These are phyloP conservation scores for Metschnikowia arizonensis DNA, from an alignment of 805 yeast species.

Conservation along the genomic window DNA sequence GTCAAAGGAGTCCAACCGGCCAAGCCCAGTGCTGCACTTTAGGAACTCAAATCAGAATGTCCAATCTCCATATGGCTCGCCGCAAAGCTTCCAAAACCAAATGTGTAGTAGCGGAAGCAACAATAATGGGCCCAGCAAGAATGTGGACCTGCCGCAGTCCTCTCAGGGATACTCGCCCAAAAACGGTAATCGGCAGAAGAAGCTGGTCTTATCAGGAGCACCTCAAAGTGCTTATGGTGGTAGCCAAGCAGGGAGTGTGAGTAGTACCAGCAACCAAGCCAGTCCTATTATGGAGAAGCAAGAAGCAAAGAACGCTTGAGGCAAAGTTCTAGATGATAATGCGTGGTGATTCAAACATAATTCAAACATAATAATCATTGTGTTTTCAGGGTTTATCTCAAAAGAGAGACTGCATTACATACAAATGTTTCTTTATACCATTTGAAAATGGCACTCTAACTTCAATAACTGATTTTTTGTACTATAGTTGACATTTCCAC, in stretches of 20 bases:
- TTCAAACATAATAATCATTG: too few species aligned
- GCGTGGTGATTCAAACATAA: too few species aligned
- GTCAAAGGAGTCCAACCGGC: slow-evolving; percentile 6
- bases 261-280: slow-evolving; percentile 2
- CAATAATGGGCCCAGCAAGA: slow-evolving; percentile 19
- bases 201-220: slow-evolving; percentile 5
- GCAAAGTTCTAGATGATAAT: too few species aligned
- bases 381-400: too few species aligned
- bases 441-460: neutral
- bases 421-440: neutral
- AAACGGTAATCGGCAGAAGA: slow-evolving; percentile 24
- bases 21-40: slow-evolving; percentile 9
- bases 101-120: slow-evolving; percentile 13
- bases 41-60: neutral
- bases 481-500: neutral
- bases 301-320: neutral
- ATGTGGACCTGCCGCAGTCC: slow-evolving; percentile 26
- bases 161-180: slow-evolving; percentile 30
- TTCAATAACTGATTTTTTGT: neutral
- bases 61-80: slow-evolving; percentile 20
- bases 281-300: slow-evolving; percentile 4
- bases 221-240: slow-evolving; percentile 1
- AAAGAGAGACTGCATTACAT: neutral
- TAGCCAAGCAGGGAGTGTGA: slow-evolving; percentile 1
- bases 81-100: slow-evolving; percentile 2